phyloP scores from a whole-genome alignment of 192 early-diverging fungal species.

The Umbelopsis vinacea region DNA sequence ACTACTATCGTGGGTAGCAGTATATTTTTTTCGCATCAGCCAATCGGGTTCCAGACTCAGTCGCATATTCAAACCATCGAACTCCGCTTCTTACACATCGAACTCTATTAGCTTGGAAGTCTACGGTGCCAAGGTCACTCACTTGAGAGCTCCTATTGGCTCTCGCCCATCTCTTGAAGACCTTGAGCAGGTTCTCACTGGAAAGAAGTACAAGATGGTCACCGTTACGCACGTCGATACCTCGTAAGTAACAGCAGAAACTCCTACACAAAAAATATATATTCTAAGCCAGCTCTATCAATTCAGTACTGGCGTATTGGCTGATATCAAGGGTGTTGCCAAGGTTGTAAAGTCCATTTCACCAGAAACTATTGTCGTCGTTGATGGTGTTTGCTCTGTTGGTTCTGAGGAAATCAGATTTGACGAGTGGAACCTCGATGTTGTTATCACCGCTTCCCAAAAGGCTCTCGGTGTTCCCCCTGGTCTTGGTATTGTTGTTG shows the following conservation, averaged over 20 bases:
- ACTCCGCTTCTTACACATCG: not conserved
- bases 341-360: conserved; percentile 73
- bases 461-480: conserved; percentile 96
- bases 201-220: conserved; percentile 80
- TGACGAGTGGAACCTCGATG: conserved; percentile 92
- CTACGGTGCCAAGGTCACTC: conserved; percentile 88
- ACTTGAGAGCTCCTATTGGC: conserved; percentile 74
- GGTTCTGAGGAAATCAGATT: conserved; percentile 91
- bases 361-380: conserved; percentile 85
- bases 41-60: conserved; percentile 6
- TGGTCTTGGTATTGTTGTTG: conserved; percentile 89
- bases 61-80: conserved; percentile 3
- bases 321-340: conserved; percentile 79
- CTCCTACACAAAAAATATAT: not conserved
- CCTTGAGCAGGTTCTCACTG: conserved; percentile 66
- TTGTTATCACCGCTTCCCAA: conserved; percentile 91
- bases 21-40: conserved; percentile 26
- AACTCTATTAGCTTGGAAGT: conserved; percentile 63
- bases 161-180: conserved; percentile 67
- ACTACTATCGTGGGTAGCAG: conserved; percentile 21
- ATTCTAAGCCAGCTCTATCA: not conserved
- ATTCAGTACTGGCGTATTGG: conserved; percentile 78
- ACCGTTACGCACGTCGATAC: conserved; percentile 97
- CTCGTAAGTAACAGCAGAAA: conserved; percentile 50
- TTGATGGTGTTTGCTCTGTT: conserved; percentile 96